Evolutionary conservation across 208 protist species (phyloP).

Genomic region (Leishmania tropica): DNA sequence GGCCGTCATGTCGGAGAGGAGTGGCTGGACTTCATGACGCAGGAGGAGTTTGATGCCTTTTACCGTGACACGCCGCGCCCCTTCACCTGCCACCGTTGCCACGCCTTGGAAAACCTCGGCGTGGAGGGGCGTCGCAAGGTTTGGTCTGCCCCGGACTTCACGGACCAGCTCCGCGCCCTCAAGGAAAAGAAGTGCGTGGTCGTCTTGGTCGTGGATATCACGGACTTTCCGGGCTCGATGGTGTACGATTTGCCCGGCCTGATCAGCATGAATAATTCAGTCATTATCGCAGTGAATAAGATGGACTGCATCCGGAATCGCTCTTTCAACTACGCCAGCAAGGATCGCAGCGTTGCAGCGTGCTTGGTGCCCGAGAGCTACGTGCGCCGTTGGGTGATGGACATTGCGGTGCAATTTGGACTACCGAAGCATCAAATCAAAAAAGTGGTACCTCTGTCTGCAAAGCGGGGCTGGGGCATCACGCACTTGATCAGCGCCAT

Average conservation of each 20-base stretch:
- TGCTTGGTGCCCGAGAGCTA: conserved; percentile 75
- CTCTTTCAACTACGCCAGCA: conserved; percentile 79
- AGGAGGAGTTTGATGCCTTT: conserved; percentile 92
- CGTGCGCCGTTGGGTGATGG: conserved; percentile 77
- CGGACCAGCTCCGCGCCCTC: conserved; percentile 78
- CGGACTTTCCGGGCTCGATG: conserved; percentile 92
- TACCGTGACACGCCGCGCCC: conserved; percentile 71
- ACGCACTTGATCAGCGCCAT: conserved; percentile 69
- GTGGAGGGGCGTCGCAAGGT: conserved; percentile 78
- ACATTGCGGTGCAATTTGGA: conserved; percentile 82
- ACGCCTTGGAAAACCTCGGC: conserved; percentile 87
- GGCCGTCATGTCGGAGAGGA: conserved; percentile 91
- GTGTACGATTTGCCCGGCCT: conserved; percentile 88
- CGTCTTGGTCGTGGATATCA: conserved; percentile 91
- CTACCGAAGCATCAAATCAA: conserved; percentile 80
- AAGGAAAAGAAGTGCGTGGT: conserved; percentile 84
- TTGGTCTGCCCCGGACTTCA: conserved; percentile 92
- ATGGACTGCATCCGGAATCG: conserved; percentile 91
- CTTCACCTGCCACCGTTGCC: conserved; percentile 89
- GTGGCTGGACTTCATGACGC: conserved; percentile 95
- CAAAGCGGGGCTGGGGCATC: conserved; percentile 91
- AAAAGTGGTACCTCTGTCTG: conserved; percentile 80
- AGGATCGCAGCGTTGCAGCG: conserved; percentile 72
- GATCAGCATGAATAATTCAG: conserved; percentile 93
- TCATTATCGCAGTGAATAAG: conserved; percentile 93